A percentile compares a stretch with the other conserved stretches of the same genome.
These are phyloP conservation scores for Exophiala sp. DNA, from an alignment of 2,329 filamentous ascomycete genomes.

Conservation along the genomic window DNA sequence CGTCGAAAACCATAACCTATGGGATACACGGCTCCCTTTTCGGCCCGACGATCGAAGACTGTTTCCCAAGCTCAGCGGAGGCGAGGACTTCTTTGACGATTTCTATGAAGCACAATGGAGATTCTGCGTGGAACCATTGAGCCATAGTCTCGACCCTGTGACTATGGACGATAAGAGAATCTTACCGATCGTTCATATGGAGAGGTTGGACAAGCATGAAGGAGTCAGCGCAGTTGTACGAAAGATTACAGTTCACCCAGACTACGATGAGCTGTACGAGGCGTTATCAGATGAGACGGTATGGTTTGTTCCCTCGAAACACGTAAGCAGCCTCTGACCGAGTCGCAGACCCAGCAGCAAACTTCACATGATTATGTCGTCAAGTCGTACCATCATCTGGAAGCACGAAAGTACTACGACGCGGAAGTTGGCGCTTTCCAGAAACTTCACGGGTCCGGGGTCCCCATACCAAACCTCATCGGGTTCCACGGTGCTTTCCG, in stretches of 20 bases:
- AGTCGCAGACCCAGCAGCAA: background rate
- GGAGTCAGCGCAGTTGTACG: conserved; percentile 25
- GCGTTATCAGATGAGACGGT: background rate
- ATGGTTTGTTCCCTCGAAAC: background rate
- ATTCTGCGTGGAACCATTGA: conserved; percentile 29
- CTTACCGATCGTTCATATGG: conserved; percentile 28
- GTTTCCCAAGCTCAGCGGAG: conserved; percentile 22
- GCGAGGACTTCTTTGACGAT: conserved; percentile 21
- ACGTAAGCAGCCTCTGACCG: background rate
- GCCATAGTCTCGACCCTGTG: conserved; percentile 22
- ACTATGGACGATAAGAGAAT: conserved; percentile 27
- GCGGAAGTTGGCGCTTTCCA: conserved; percentile 30
- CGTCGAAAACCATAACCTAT: conserved; percentile 10
- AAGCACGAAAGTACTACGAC: conserved; percentile 26
- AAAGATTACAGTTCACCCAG: conserved; percentile 29
- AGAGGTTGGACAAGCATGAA: conserved; percentile 16
- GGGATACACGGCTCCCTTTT: conserved; percentile 26
- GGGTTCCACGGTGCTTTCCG: conserved; percentile 17
- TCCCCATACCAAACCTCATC: conserved; percentile 9
- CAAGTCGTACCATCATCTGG: conserved; percentile 28
- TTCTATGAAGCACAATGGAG: conserved; percentile 31
- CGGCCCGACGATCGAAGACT: conserved; percentile 9
- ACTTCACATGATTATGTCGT: conserved; percentile 25
- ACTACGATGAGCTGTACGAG: conserved; percentile 27
- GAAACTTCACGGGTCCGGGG: conserved; percentile 11